phyloP scores from a whole-genome alignment of 2,329 filamentous ascomycete species.

The Tolypocladium ophioglossoides region DNA sequence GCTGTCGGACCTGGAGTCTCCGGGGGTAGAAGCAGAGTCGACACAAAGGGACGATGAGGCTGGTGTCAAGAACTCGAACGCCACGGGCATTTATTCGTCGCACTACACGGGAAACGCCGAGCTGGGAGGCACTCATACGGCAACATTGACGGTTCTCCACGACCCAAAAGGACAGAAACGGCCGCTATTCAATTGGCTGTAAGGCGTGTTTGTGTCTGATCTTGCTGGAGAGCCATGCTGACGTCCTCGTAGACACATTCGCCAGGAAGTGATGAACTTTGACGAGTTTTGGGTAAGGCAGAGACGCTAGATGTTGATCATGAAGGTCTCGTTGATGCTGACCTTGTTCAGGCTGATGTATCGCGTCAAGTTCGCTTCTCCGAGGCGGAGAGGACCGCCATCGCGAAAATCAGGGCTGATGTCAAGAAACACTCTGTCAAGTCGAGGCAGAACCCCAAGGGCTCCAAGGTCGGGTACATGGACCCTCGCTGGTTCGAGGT shows the following conservation, averaged over 20 bases:
- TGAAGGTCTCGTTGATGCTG: not conserved
- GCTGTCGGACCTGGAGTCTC: conserved; percentile 16
- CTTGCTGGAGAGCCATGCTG: conserved; percentile 2
- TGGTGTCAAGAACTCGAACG: conserved; percentile 5
- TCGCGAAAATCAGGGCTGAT: conserved; percentile 24
- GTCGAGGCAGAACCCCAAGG: conserved; percentile 24
- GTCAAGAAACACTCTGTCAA: conserved; percentile 27
- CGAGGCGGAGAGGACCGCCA: conserved; percentile 20
- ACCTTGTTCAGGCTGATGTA: conserved; percentile 20
- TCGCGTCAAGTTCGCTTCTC: conserved; percentile 21
- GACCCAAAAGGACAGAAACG: conserved; percentile 18
- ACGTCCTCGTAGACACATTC: conserved; percentile 20
- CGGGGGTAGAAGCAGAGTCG: conserved; percentile 13
- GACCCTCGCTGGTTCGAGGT: conserved; percentile 29
- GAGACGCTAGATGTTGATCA: not conserved
- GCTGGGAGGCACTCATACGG: conserved; percentile 23
- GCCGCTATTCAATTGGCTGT: conserved; percentile 32
- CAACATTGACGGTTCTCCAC: conserved; percentile 23
- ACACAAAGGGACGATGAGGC: conserved; percentile 7
- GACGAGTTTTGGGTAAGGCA: conserved; percentile 27
- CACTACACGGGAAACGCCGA: conserved; percentile 27
- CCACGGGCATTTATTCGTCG: conserved; percentile 20
- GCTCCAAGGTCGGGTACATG: conserved; percentile 28
- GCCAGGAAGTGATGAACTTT: conserved; percentile 29
- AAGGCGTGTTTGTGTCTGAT: conserved; percentile 1